These are phyloP conservation scores for Cercospora janseana DNA, from an alignment of 2,329 filamentous ascomycete genomes.

Conservation along the genomic window DNA sequence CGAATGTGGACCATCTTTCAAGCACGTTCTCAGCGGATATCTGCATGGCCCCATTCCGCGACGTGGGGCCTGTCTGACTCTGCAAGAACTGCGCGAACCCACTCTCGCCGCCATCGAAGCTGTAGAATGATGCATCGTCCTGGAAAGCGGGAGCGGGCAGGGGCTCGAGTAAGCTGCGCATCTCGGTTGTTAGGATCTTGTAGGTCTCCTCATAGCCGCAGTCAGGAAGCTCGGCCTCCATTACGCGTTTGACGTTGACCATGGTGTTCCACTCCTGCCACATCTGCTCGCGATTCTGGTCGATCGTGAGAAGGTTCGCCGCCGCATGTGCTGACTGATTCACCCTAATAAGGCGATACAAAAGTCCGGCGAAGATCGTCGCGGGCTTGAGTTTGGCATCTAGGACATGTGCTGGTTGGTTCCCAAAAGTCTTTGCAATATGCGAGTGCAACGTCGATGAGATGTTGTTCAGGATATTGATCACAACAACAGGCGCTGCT, in stretches of 20 bases:
- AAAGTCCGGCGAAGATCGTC: slow-evolving; percentile 78
- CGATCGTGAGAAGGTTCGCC: slow-evolving; percentile 85
- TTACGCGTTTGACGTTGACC: slow-evolving; percentile 57
- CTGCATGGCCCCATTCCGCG: slow-evolving; percentile 36
- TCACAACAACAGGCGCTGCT: slow-evolving; percentile 81
- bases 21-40: slow-evolving; percentile 61
- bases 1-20: slow-evolving; percentile 73
- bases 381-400: slow-evolving; percentile 85
- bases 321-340: slow-evolving; percentile 93
- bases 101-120: slow-evolving; percentile 43
- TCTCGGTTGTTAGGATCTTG: slow-evolving; percentile 57
- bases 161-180: slow-evolving; percentile 69
- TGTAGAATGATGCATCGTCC: slow-evolving; percentile 42
- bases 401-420: slow-evolving; percentile 80
- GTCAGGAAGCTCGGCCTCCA: slow-evolving; percentile 56
- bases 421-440: slow-evolving; percentile 79
- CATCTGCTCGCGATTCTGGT: slow-evolving; percentile 91
- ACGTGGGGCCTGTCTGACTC: slow-evolving; percentile 30
- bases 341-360: slow-evolving; percentile 84
- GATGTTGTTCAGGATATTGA: slow-evolving; percentile 84
- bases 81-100: slow-evolving; percentile 45
- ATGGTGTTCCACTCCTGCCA: slow-evolving; percentile 80
- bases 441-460: slow-evolving; percentile 77
- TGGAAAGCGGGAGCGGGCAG: slow-evolving; percentile 47
- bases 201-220: slow-evolving; percentile 57